Percentiles rank a stretch among this genome's conserved stretches.
Evolutionary conservation across 2,329 filamentous ascomycete species (phyloP).

Genomic region (Monilinia vaccinii-corymbosi): DNA sequence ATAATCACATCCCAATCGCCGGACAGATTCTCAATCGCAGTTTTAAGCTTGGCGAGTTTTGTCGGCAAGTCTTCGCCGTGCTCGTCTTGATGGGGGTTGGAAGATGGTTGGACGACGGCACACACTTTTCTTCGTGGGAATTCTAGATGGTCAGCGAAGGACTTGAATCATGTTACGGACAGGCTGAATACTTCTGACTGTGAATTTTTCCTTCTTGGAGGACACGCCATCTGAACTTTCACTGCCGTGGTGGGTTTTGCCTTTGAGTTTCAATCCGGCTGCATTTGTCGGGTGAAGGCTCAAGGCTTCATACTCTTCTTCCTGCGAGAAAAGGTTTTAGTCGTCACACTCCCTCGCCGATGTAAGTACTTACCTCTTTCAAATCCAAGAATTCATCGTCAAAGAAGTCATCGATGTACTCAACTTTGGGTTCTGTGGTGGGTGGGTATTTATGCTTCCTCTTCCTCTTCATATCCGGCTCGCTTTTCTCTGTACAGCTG

Average conservation of each 20-base stretch:
- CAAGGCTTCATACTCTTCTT: not conserved
- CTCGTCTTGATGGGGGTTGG: not conserved
- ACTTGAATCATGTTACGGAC: too few species aligned
- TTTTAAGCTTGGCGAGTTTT: not conserved
- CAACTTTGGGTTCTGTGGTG: not conserved
- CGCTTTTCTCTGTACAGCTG: not conserved
- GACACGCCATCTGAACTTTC: too few species aligned
- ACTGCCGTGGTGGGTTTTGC: too few species aligned
- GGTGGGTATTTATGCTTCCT: not conserved
- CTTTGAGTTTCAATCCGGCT: fast-evolving
- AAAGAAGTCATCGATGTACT: not conserved
- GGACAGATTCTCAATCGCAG: not conserved
- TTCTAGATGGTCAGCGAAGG: not conserved
- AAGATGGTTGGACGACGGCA: not conserved
- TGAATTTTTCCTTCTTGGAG: not conserved
- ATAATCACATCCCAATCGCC: not conserved
- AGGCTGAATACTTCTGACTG: not conserved
- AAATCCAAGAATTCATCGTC: not conserved
- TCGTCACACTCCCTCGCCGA: not conserved
- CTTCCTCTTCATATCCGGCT: not conserved
- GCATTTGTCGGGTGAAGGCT: not conserved
- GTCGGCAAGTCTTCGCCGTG: not conserved
- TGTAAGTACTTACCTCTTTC: not conserved
- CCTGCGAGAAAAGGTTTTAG: not conserved
- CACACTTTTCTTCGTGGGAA: not conserved